phyloP scores from a whole-genome alignment of 2,329 filamentous ascomycete genomes.

The Pleochaeta shiraiana region DNA sequence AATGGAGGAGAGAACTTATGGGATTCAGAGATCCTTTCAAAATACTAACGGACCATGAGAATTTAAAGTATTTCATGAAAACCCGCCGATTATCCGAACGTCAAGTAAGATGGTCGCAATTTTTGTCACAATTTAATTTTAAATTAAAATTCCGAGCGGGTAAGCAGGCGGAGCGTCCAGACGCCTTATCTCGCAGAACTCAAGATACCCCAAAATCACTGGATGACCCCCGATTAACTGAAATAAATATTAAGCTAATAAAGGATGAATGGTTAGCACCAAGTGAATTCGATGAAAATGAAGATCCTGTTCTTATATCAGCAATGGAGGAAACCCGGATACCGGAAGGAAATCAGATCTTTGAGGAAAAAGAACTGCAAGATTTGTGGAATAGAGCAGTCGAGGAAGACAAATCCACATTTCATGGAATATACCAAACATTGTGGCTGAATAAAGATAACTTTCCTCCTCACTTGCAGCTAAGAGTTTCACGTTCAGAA shows the following conservation, averaged over 20 bases:
- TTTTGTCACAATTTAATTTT: neutral
- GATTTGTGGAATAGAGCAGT: neutral
- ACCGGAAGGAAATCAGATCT: neutral
- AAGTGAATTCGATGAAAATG: neutral
- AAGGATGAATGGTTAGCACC: neutral
- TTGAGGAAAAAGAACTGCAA: constrained; percentile 1
- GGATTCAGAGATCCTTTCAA: neutral
- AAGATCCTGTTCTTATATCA: neutral
- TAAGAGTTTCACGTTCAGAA: neutral
- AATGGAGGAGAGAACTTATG: neutral
- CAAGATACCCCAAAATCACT: neutral
- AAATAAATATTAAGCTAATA: neutral
- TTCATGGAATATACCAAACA: neutral
- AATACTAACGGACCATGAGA: neutral
- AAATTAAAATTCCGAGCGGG: neutral
- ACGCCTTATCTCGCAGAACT: neutral
- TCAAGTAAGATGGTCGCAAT: neutral
- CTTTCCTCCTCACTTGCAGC: neutral
- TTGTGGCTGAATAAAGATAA: neutral
- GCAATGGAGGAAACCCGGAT: neutral
- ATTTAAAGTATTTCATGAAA: neutral
- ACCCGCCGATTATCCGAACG: neutral
- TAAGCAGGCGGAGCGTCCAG: neutral
- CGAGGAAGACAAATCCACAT: neutral
- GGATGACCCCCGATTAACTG: neutral